These are phyloP conservation scores for Aureobasidium subglaciale DNA, from an alignment of 2,329 filamentous ascomycete genomes.

Conservation along the genomic window DNA sequence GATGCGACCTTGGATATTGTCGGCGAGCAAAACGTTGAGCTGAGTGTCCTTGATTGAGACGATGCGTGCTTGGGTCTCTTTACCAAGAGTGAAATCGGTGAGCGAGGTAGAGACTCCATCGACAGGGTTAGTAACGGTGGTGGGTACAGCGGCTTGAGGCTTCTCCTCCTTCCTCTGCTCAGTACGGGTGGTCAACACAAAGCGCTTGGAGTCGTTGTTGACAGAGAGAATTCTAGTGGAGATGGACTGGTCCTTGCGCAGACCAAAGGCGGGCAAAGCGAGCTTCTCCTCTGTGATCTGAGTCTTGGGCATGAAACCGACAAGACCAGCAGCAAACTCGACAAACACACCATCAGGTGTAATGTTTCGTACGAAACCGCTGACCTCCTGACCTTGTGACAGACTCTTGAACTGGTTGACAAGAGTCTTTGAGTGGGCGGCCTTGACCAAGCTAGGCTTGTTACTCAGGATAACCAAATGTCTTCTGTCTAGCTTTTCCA, in stretches of 20 bases:
- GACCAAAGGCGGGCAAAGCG: slow-evolving; percentile 65
- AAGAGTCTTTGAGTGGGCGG: slow-evolving; percentile 63
- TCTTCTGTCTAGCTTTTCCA: slow-evolving; percentile 77
- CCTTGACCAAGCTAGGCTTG: slow-evolving; percentile 75
- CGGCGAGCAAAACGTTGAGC: slow-evolving; percentile 80
- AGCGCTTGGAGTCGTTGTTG: slow-evolving; percentile 62
- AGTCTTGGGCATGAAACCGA: slow-evolving; percentile 71
- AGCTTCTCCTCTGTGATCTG: slow-evolving; percentile 66
- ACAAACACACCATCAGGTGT: slow-evolving; percentile 76
- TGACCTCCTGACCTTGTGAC: slow-evolving; percentile 58
- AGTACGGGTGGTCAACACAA: slow-evolving; percentile 56
- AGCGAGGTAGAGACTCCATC: slow-evolving; percentile 57
- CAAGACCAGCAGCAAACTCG: slow-evolving; percentile 73
- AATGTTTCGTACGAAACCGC: slow-evolving; percentile 80
- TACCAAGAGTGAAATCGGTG: slow-evolving; percentile 69
- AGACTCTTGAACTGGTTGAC: slow-evolving; percentile 66
- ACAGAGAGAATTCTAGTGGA: slow-evolving; percentile 64
- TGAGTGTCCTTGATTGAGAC: slow-evolving; percentile 86
- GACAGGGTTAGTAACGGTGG: slow-evolving; percentile 49
- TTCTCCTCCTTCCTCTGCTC: slow-evolving; percentile 29
- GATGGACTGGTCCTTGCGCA: slow-evolving; percentile 70
- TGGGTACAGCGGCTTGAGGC: slow-evolving; percentile 23
- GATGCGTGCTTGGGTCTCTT: slow-evolving; percentile 66
- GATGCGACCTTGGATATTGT: slow-evolving; percentile 85
- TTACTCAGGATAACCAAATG: slow-evolving; percentile 69